Conservation (phyloP, 129 eudicot genomes). For the Heracleum sosnowskyi region DNA sequence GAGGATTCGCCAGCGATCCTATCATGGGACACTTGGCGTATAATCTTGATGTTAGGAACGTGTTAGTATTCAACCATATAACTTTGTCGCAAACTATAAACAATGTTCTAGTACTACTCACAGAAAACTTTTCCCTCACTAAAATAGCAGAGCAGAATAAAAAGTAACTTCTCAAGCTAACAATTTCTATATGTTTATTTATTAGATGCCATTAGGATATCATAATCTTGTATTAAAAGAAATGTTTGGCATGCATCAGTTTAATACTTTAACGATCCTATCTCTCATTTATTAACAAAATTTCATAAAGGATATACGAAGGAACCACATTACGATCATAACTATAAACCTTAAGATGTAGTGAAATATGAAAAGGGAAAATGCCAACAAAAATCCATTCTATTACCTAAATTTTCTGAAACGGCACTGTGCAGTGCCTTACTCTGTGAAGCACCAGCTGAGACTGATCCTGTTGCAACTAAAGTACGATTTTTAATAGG, state of each 20-base stretch:
- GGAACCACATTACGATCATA: too few species aligned
- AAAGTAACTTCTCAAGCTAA: not conserved
- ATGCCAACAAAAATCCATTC: not conserved
- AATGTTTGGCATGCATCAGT: not conserved
- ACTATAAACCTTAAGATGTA: not conserved
- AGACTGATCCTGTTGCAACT: not conserved
- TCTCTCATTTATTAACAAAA: not conserved
- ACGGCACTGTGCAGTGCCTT: not conserved
- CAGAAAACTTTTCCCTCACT: not conserved
- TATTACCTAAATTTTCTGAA: not conserved
- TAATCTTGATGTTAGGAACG: not conserved
- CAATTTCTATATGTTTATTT: not conserved
- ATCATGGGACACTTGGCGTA: not conserved
- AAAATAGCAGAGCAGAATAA: not conserved
- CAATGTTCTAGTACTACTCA: not conserved
- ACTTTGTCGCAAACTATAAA: not conserved
- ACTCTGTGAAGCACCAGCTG: not conserved
- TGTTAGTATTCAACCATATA: too few species aligned
- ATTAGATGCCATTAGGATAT: not conserved
- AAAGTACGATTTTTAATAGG: not conserved
- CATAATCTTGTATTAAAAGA: not conserved
- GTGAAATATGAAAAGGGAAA: not conserved
- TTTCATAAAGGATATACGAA: not conserved
- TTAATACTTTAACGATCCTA: not conserved
- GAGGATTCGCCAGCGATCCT: not conserved